Evolutionary conservation across 2,329 filamentous ascomycete genomes (phyloP).

Genomic region (Ophioceras dolichostomum): DNA sequence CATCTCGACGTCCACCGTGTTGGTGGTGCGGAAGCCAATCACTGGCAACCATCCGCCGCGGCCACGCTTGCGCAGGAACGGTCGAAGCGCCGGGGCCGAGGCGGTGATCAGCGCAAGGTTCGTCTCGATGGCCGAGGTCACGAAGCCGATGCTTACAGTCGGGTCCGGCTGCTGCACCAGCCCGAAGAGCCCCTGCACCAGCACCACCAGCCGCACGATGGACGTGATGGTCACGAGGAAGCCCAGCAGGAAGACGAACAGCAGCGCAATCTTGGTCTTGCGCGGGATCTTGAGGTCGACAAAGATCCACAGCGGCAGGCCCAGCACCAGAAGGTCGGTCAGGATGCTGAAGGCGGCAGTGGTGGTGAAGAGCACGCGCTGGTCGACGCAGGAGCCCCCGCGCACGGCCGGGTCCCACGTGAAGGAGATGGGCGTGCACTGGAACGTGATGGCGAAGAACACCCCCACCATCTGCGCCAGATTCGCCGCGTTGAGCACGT

Average conservation of each 20-base stretch:
- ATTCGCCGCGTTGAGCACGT: constrained; percentile 16
- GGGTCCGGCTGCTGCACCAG: constrained; percentile 9
- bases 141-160: constrained; percentile 20
- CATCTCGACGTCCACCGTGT: constrained; percentile 12
- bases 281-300: constrained; percentile 16
- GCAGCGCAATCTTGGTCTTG: constrained; percentile 16
- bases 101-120: constrained; percentile 29
- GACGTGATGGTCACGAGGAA: constrained; percentile 21
- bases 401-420: constrained; percentile 30
- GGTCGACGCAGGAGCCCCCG: constrained; percentile 21
- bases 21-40: constrained; percentile 11
- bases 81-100: constrained; percentile 25
- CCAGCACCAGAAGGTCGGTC: constrained; percentile 28
- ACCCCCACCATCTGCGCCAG: constrained; percentile 16
- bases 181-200: constrained; percentile 19
- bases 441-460: constrained; percentile 18
- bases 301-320: constrained; percentile 25
- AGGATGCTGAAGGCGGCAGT: constrained; percentile 28
- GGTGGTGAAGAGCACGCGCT: constrained; percentile 16
- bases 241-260: constrained; percentile 19
- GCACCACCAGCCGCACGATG: constrained; percentile 18
- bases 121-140: constrained; percentile 24
- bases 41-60: constrained; percentile 18
- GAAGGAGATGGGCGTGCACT: constrained; percentile 26
- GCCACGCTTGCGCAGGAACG: constrained; percentile 19